Evolutionary conservation across 1,284 basidiomycete genomes (phyloP).

Genomic region (Singerocomus rubriflavus): DNA sequence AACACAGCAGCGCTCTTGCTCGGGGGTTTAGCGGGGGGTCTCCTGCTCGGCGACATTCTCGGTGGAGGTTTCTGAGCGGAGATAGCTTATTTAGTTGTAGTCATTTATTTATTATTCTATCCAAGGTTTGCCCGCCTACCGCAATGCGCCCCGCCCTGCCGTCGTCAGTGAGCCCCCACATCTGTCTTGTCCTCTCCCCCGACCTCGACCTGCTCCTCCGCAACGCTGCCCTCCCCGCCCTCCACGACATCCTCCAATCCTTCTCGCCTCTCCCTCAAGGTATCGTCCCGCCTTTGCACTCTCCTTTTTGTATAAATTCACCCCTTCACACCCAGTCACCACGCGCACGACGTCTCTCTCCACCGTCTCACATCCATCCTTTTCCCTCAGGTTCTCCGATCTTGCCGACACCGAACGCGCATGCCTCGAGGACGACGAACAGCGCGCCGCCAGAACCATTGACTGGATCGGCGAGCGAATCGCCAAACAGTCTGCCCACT

Average conservation of each 20-base stretch:
- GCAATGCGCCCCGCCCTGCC: constrained; percentile 53
- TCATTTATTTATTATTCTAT: not conserved
- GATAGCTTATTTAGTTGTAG: not conserved
- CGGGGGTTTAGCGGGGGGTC: constrained; percentile 59
- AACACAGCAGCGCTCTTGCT: constrained; percentile 32
- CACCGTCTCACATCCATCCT: constrained; percentile 66
- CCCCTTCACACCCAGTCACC: constrained; percentile 49
- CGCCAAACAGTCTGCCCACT: constrained; percentile 53
- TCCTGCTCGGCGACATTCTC: constrained; percentile 53
- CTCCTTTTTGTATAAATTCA: constrained; percentile 6
- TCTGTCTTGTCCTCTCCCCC: constrained; percentile 66
- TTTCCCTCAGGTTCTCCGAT: constrained; percentile 73
- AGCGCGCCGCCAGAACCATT: constrained; percentile 68
- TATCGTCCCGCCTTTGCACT: constrained; percentile 28
- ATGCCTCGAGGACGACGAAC: constrained; percentile 72
- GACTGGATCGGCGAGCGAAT: constrained; percentile 80
- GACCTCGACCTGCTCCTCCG: constrained; percentile 63
- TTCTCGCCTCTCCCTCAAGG: constrained; percentile 82
- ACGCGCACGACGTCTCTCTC: constrained; percentile 70
- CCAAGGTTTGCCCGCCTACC: not conserved
- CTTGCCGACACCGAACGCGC: constrained; percentile 63
- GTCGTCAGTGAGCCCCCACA: constrained; percentile 72
- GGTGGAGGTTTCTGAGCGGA: constrained; percentile 27
- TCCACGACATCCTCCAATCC: constrained; percentile 72
- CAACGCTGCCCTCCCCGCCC: constrained; percentile 56